Conservation (phyloP, 768 basidiomycete species). For the Rhizopogon vulgaris region DNA sequence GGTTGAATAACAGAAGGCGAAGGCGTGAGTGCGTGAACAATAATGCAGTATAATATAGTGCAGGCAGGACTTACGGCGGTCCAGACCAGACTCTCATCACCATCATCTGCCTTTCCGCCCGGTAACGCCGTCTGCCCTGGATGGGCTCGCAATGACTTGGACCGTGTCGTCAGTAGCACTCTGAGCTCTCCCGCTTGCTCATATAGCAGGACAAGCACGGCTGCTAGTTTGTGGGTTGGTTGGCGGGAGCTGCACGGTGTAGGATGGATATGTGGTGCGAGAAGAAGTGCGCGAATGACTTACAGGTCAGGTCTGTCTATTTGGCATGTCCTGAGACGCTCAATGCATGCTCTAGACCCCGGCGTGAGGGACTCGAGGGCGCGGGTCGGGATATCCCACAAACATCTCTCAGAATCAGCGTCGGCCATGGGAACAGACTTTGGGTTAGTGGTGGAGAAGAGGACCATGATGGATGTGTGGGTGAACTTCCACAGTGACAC, state of each 20-base stretch:
- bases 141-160: conserved; percentile 67
- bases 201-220: conserved; percentile 76
- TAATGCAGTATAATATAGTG: not conserved
- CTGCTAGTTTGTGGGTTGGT: conserved; percentile 47
- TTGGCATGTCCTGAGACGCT: conserved; percentile 31
- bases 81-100: conserved; percentile 52
- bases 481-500: not conserved
- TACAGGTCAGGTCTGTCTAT: conserved; percentile 45
- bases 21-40: not conserved
- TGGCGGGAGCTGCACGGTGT: conserved; percentile 24
- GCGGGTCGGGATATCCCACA: not conserved
- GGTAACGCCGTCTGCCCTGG: conserved; percentile 81
- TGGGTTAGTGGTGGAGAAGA: not conserved
- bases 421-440: not conserved
- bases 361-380: not conserved
- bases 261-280: not conserved
- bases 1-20: not conserved
- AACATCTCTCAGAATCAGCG: not conserved
- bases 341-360: conserved; percentile 25
- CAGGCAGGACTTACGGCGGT: conserved; percentile 61
- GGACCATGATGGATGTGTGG: not conserved
- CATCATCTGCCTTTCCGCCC: conserved; percentile 71
- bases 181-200: conserved; percentile 62
- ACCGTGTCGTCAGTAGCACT: conserved; percentile 82
- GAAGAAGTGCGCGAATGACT: conserved; percentile 23